Conservation (phyloP, 768 basidiomycete genomes). For the Gymnopilus dilepis region DNA sequence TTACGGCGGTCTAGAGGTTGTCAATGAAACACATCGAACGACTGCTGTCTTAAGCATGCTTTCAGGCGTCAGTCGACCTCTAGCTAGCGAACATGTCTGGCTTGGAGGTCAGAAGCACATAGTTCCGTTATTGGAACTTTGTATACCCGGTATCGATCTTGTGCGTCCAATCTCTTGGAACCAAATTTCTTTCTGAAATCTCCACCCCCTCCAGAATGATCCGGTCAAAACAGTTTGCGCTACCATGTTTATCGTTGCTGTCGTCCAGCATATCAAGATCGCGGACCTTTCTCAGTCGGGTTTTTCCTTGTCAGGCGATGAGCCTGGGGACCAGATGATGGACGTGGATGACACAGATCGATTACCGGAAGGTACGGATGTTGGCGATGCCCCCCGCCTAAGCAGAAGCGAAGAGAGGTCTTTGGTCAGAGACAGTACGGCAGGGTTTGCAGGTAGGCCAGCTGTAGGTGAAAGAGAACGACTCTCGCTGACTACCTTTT, state of each 20-base stretch:
- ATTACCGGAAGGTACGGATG: constrained; percentile 59
- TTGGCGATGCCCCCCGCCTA: constrained; percentile 44
- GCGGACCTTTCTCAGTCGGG: constrained; percentile 75
- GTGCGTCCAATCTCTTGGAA: constrained; percentile 43
- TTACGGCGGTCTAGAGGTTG: constrained; percentile 87
- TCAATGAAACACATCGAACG: constrained; percentile 95
- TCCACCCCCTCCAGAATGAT: constrained; percentile 60
- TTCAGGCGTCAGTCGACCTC: constrained; percentile 73
- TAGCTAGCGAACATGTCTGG: constrained; percentile 82
- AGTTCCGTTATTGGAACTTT: constrained; percentile 85
- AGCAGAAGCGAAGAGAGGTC: constrained; percentile 72
- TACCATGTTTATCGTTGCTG: constrained; percentile 77
- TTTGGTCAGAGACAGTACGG: constrained; percentile 77
- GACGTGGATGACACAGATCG: constrained; percentile 52
- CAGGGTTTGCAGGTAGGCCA: constrained; percentile 71
- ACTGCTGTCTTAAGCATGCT: constrained; percentile 90
- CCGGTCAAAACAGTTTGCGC: constrained; percentile 81
- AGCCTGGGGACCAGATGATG: constrained; percentile 59
- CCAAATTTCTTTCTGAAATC: not conserved
- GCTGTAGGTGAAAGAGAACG: not conserved
- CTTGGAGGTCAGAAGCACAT: constrained; percentile 88
- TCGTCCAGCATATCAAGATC: constrained; percentile 77
- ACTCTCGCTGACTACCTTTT: not conserved
- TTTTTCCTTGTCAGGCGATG: constrained; percentile 57
- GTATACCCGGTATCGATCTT: constrained; percentile 90